Evolutionary conservation across 257 asterid species (phyloP).

Genomic region (Echites panduratus): DNA sequence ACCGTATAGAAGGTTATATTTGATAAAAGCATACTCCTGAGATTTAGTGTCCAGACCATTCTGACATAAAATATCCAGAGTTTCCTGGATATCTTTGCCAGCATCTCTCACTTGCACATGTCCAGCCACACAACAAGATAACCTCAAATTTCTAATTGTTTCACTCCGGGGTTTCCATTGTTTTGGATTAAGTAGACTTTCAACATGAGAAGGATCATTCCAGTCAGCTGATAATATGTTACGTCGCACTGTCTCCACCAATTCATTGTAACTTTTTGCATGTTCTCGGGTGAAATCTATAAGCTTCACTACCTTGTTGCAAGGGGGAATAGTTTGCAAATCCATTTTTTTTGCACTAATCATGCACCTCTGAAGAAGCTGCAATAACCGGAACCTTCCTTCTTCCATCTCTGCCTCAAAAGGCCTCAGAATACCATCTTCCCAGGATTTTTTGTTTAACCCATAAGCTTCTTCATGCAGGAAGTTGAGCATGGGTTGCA

Average conservation of each 20-base stretch:
- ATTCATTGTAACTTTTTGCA: slow-evolving; percentile 85
- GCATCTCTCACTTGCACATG: slow-evolving; percentile 80
- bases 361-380: slow-evolving; percentile 87
- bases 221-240: slow-evolving; percentile 95
- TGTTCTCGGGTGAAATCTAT: slow-evolving; percentile 75
- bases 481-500: slow-evolving; percentile 85
- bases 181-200: slow-evolving; percentile 85
- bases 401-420: slow-evolving; percentile 98
- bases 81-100: slow-evolving; percentile 95
- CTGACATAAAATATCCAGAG: slow-evolving; percentile 75
- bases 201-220: slow-evolving; percentile 98
- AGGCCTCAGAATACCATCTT: slow-evolving; percentile 75
- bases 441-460: slow-evolving; percentile 78
- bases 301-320: slow-evolving; percentile 66
- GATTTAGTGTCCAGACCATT: slow-evolving; percentile 64
- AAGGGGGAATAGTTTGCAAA: slow-evolving; percentile 83
- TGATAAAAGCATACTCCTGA: slow-evolving; percentile 58
- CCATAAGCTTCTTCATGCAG: slow-evolving; percentile 94
- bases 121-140: slow-evolving; percentile 98
- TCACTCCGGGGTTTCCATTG: slow-evolving; percentile 93
- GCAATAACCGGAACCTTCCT: slow-evolving; percentile 78
- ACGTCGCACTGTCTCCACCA: slow-evolving; percentile 88
- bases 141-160: slow-evolving; percentile 75
- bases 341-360: slow-evolving; percentile 89
- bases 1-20: slow-evolving; percentile 54